phyloP scores from a whole-genome alignment of 2,329 filamentous ascomycete species.

The Clarireedia hainanense region DNA sequence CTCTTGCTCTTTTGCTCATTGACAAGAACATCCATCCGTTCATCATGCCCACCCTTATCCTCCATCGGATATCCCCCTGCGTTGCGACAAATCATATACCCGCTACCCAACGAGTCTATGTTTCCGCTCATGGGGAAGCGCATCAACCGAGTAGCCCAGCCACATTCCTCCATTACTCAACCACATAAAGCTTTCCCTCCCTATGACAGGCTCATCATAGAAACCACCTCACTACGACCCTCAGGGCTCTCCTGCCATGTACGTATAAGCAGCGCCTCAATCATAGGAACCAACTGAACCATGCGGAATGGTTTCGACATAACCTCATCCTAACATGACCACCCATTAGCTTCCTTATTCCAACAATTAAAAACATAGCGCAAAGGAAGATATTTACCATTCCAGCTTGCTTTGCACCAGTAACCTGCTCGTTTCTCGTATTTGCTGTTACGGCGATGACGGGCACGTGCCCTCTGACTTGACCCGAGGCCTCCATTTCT shows the following conservation, averaged over 20 bases:
- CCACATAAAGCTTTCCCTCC: not conserved
- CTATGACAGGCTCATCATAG: too few species aligned
- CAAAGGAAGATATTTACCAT: conserved; percentile 44
- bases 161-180: conserved; percentile 46
- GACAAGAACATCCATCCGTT: too few species aligned
- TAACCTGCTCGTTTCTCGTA: conserved; percentile 65
- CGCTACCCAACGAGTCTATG: conserved; percentile 41
- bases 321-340: conserved; percentile 51
- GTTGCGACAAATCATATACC: not conserved
- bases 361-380: too few species aligned
- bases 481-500: conserved; percentile 56
- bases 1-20: too few species aligned
- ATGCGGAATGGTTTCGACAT: conserved; percentile 77
- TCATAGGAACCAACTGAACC: conserved; percentile 58
- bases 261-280: conserved; percentile 40
- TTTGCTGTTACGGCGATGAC: conserved; percentile 82
- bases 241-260: too few species aligned
- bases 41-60: not conserved
- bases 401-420: conserved; percentile 61
- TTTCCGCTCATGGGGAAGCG: conserved; percentile 65
- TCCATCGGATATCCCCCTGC: not conserved
- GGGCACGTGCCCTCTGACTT: conserved; percentile 56
- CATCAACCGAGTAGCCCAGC: conserved; percentile 65
- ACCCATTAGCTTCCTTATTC: conserved; percentile 14
- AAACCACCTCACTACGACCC: too few species aligned